These are phyloP conservation scores for Phytomonas francai DNA, from an alignment of 208 protist species.

Conservation along the genomic window DNA sequence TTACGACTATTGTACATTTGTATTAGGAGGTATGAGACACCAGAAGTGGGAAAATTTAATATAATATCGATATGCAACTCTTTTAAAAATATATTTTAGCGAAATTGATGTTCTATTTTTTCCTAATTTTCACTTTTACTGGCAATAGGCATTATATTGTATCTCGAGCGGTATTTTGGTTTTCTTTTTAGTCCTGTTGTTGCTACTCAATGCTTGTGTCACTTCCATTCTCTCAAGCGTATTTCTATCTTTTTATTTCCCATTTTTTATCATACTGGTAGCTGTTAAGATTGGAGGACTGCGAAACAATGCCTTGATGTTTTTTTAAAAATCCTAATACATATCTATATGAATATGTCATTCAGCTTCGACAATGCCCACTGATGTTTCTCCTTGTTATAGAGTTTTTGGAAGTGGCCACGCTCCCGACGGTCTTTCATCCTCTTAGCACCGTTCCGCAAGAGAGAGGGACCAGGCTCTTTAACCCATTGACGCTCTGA, in stretches of 20 bases:
- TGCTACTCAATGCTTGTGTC: background rate
- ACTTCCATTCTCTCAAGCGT: background rate
- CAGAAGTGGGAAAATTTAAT: background rate
- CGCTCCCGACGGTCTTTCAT: background rate
- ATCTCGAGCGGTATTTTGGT: background rate
- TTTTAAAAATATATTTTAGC: background rate
- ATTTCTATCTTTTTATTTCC: background rate
- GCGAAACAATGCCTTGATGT: background rate
- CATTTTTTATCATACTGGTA: background rate
- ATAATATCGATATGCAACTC: background rate
- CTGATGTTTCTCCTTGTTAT: background rate
- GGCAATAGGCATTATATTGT: background rate
- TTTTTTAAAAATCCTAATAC: background rate
- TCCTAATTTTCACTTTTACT: background rate
- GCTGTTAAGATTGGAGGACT: background rate
- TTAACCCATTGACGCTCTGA: slow-evolving; percentile 18
- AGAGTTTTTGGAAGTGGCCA: background rate
- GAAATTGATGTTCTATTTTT: background rate
- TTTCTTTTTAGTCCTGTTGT: background rate
- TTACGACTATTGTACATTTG: background rate
- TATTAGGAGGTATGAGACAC: background rate
- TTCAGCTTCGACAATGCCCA: background rate
- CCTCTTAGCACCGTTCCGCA: background rate
- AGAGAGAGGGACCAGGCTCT: slow-evolving; percentile 8
- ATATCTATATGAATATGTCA: background rate